Base-by-base conservation (phyloP, 495 filamentous ascomycete genomes). In the Collariella sp. region DNA sequence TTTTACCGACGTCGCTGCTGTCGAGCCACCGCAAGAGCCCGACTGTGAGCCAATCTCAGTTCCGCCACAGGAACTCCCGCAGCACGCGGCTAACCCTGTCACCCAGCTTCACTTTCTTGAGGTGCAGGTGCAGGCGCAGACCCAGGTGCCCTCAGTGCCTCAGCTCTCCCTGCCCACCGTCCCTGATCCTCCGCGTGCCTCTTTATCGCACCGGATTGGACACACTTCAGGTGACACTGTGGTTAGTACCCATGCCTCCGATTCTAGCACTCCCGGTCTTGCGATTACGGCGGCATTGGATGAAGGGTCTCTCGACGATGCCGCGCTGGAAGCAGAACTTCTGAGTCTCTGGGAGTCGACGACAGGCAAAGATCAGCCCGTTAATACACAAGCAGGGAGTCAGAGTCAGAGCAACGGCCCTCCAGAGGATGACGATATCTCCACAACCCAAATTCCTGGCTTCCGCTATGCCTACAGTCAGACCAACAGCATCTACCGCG, bases 191-290 rank as follows among this genome's bases (percentile, higher is more conserved):
- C 54, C 39, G 40, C 54, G 11, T 49, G 55, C 51, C 54, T 24
- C 33, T 57, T 66, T 57, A 59, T 59, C 46, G 53, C 55, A 22
- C 46, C 58, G 44, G 29, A 55, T 46, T 46, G 63, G 63, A 61
- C 63, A 61, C 60, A 66, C 60, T 66, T 63, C 63, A 61, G 63
- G 55, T 36, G 58, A 52, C 52, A 46, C 39, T 34, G 61, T 59
- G 61, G 63, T 66, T 61, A 66, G 63, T 66, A 59, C 60, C 52
- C 57, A 63, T 46, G 18, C 44, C 47, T 54, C 44, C 50, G 19
- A 44, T 46, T 16, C 52, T 46, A 24, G 16, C 38, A 23, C 49
- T 50, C 48, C 40, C 22, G 24, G 39, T 33, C 16, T 38, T 34
- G 49, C 33, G 18, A 18, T 29, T 3, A 48, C 36, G 15, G 15